Percentiles rank a stretch among this genome's conserved stretches.
Evolutionary conservation across 768 basidiomycete genomes (phyloP).

Genomic region (Russula ochroleuca): DNA sequence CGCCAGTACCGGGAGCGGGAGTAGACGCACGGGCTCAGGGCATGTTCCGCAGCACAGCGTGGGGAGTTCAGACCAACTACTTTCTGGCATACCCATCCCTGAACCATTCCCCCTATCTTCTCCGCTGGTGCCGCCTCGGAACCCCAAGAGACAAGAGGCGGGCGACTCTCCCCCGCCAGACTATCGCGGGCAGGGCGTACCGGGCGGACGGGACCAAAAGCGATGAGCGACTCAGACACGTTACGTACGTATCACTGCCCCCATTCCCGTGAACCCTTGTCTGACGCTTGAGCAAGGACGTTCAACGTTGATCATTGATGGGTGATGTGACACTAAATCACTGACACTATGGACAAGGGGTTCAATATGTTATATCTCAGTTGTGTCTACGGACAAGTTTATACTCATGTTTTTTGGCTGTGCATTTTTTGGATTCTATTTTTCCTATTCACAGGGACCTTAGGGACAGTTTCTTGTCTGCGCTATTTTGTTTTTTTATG

Average conservation of each 20-base stretch:
- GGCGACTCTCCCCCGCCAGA: not conserved
- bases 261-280: not conserved
- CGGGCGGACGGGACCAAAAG: constrained; percentile 1
- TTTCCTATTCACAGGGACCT: not conserved
- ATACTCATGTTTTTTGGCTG: not conserved
- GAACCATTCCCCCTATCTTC: not conserved
- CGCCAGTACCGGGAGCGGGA: constrained; percentile 32
- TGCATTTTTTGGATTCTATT: not conserved
- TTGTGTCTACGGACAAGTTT: not conserved
- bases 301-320: not conserved
- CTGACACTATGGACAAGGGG: not conserved
- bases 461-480: constrained; percentile 7
- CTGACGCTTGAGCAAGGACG: not conserved
- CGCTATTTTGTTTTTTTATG: not conserved
- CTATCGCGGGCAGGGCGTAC: not conserved
- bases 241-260: not conserved
- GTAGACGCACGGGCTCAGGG: constrained; percentile 30
- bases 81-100: constrained; percentile 34
- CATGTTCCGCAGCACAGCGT: constrained; percentile 49
- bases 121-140: constrained; percentile 21
- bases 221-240: constrained; percentile 12
- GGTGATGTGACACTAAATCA: not conserved
- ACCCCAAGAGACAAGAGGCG: constrained; percentile 11
- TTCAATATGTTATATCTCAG: not conserved
- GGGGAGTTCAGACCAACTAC: constrained; percentile 58